Percentiles rank a stretch among this genome's conserved stretches.
Evolutionary conservation across 83 land plant genomes (phyloP).

Genomic region (Diphasiastrum complanatum): DNA sequence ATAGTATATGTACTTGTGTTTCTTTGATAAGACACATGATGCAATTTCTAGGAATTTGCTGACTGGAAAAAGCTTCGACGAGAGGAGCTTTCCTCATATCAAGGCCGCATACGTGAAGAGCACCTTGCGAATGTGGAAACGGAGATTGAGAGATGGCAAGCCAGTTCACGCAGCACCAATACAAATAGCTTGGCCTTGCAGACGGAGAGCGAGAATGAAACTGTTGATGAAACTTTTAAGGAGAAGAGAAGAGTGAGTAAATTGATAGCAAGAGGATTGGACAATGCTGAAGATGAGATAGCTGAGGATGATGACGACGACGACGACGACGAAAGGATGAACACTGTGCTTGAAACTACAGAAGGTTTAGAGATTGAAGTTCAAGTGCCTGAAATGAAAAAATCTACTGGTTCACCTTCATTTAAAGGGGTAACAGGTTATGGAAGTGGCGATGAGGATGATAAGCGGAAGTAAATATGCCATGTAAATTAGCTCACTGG

Average conservation of each 20-base stretch:
- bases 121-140: slow-evolving; percentile 58
- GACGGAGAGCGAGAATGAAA: slow-evolving; percentile 42
- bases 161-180: slow-evolving; percentile 42
- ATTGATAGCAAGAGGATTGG: slow-evolving; percentile 60
- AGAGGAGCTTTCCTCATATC: slow-evolving; percentile 66
- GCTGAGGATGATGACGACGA: slow-evolving; percentile 63
- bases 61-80: slow-evolving; percentile 76
- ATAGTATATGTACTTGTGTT: not conserved
- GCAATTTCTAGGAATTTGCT: slow-evolving; percentile 47
- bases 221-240: slow-evolving; percentile 53
- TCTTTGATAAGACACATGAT: not conserved
- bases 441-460: too few species aligned
- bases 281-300: slow-evolving; percentile 52
- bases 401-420: too few species aligned
- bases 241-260: slow-evolving; percentile 36
- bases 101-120: slow-evolving; percentile 58
- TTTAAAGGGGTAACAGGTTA: too few species aligned
- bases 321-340: too few species aligned
- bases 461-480: too few species aligned
- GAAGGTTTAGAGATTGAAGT: too few species aligned
- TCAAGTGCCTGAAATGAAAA: too few species aligned
- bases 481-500: too few species aligned
- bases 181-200: slow-evolving; percentile 33
- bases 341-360: slow-evolving; percentile 47
- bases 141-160: slow-evolving; percentile 65